phyloP scores from a whole-genome alignment of 2,329 filamentous ascomycete species.

The Calonectria fujianensis region DNA sequence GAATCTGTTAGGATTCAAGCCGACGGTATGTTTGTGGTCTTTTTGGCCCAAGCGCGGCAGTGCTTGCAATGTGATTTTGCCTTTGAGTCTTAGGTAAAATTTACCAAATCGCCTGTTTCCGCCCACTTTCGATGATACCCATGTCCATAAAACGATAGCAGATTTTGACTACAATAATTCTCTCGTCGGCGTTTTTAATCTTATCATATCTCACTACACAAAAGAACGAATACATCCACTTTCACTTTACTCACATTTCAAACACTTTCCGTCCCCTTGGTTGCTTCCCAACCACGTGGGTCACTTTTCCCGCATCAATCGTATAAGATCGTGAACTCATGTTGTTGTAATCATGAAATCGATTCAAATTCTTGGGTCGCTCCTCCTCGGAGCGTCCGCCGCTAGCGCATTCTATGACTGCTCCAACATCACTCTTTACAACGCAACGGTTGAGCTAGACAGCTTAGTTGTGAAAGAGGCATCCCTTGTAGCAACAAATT shows the following conservation, averaged over 20 bases:
- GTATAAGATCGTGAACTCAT: background rate
- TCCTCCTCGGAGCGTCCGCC: background rate
- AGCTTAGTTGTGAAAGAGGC: background rate
- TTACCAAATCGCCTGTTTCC: background rate
- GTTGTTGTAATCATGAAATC: background rate
- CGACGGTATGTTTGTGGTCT: background rate
- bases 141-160: background rate
- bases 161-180: background rate
- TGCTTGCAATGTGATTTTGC: background rate
- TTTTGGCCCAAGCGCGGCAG: background rate
- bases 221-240: background rate
- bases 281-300: background rate
- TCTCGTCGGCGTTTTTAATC: background rate
- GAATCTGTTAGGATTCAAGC: background rate
- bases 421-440: conserved; percentile 10
- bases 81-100: background rate
- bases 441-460: background rate
- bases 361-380: background rate
- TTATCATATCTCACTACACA: background rate
- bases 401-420: background rate
- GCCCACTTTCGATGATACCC: background rate
- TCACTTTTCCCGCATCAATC: background rate
- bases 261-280: background rate
- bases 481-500: background rate
- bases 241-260: background rate